These are phyloP conservation scores for Rubroshorea leprosula DNA, from an alignment of 345 rosid genomes.

Conservation along the genomic window DNA sequence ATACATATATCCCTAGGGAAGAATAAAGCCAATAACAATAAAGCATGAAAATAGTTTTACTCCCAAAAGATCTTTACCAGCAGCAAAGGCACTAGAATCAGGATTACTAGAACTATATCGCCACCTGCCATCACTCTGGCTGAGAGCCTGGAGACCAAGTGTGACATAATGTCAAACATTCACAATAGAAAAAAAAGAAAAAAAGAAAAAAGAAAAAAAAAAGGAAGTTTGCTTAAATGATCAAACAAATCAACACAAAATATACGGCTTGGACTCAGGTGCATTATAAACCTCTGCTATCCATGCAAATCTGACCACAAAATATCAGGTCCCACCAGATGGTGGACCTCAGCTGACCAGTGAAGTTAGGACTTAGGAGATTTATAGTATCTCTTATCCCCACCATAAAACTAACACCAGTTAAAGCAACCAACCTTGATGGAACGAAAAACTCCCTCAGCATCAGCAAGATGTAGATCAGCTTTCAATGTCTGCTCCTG, in stretches of 20 bases:
- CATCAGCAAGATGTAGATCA: slow-evolving; percentile 63
- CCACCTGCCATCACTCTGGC: slow-evolving; percentile 99
- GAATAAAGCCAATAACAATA: neutral
- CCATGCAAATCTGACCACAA: slow-evolving; percentile 2
- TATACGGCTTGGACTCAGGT: too few species aligned
- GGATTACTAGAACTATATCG: slow-evolving; percentile 74
- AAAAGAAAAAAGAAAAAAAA: neutral
- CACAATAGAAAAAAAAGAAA: neutral
- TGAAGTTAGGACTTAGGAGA: neutral
- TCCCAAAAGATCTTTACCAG: slow-evolving; percentile 44
- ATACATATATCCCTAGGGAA: neutral
- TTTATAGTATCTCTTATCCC: neutral
- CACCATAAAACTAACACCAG: slow-evolving; percentile 11
- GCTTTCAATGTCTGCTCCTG: slow-evolving; percentile 63
- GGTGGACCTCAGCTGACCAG: slow-evolving; percentile 1
- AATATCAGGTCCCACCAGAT: slow-evolving; percentile 13
- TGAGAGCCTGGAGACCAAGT: slow-evolving; percentile 58
- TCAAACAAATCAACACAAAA: neutral
- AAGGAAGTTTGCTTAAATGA: neutral
- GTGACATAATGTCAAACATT: slow-evolving; percentile 15
- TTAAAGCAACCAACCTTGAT: slow-evolving; percentile 59
- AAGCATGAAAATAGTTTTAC: neutral
- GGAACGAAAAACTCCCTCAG: slow-evolving; percentile 68
- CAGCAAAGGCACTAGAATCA: slow-evolving; percentile 83
- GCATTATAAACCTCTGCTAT: too few species aligned